phyloP scores from a whole-genome alignment of 2,329 filamentous ascomycete species.

The Bisporella sp. region DNA sequence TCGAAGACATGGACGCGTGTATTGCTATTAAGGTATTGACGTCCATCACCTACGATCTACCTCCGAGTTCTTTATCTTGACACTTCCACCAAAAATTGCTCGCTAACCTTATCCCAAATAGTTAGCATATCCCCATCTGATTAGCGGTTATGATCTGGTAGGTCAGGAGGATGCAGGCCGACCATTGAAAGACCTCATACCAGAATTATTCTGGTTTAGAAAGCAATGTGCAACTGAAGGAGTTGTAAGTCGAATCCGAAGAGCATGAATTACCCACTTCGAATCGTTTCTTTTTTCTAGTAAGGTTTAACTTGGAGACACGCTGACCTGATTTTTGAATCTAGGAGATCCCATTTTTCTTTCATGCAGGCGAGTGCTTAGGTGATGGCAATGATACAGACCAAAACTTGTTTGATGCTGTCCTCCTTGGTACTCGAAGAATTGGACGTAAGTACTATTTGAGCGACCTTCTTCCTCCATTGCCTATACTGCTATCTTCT shows the following conservation, averaged over 20 bases:
- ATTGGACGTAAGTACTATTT: constrained; percentile 51
- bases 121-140: constrained; percentile 60
- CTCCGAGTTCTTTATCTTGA: not conserved
- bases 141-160: constrained; percentile 82
- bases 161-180: constrained; percentile 76
- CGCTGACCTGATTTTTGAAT: too few relatives aligned
- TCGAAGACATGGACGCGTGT: constrained; percentile 81
- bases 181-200: constrained; percentile 65
- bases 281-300: too few relatives aligned
- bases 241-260: constrained; percentile 35
- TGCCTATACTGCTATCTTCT: too few relatives aligned
- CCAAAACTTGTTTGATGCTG: constrained; percentile 74
- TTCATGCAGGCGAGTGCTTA: constrained; percentile 84
- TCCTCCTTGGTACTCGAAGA: constrained; percentile 73
- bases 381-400: constrained; percentile 70
- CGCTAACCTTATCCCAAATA: not conserved
- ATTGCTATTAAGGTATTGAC: constrained; percentile 64
- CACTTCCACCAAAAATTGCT: not conserved
- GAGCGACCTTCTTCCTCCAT: constrained; percentile 38
- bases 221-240: constrained; percentile 67
- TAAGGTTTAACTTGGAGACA: too few relatives aligned
- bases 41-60: too few relatives aligned
- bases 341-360: constrained; percentile 74
- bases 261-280: too few relatives aligned
- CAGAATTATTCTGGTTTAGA: constrained; percentile 84